Conservation (phyloP, 192 early-diverging fungal genomes). For the Coemansia sp. region DNA sequence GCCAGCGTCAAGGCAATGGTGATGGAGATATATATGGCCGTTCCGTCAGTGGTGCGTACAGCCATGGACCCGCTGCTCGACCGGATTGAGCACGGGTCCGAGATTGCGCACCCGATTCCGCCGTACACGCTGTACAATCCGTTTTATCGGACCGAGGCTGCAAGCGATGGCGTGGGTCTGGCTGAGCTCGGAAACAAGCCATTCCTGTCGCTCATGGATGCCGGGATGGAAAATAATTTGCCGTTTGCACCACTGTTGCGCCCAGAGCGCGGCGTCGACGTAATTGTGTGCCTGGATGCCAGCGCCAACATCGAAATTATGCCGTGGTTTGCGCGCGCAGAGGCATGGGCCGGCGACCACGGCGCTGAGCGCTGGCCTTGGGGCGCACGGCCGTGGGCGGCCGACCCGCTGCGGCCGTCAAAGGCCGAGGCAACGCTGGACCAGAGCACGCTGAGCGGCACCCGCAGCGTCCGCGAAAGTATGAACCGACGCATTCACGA, state of each 20-base stretch:
- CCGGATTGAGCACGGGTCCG: constrained; percentile 54
- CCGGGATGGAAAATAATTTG: constrained; percentile 76
- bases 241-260: constrained; percentile 70
- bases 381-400: constrained; percentile 54
- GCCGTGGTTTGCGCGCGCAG: constrained; percentile 63
- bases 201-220: constrained; percentile 66
- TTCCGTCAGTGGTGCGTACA: constrained; percentile 17
- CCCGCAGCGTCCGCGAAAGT: constrained; percentile 14
- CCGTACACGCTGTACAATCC: constrained; percentile 67
- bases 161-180: neutral
- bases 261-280: constrained; percentile 63
- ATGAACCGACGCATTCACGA: constrained; percentile 18
- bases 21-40: constrained; percentile 40
- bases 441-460: constrained; percentile 17
- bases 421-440: constrained; percentile 22
- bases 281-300: constrained; percentile 69
- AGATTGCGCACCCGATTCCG: constrained; percentile 59
- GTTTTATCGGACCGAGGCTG: constrained; percentile 39
- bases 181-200: constrained; percentile 27
- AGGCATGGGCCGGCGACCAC: constrained; percentile 58
- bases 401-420: constrained; percentile 37
- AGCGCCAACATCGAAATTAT: constrained; percentile 67
- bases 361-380: constrained; percentile 63
- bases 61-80: constrained; percentile 41
- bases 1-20: constrained; percentile 45